Conservation (phyloP, 495 filamentous ascomycete species). For the Acidiella bohemica region DNA sequence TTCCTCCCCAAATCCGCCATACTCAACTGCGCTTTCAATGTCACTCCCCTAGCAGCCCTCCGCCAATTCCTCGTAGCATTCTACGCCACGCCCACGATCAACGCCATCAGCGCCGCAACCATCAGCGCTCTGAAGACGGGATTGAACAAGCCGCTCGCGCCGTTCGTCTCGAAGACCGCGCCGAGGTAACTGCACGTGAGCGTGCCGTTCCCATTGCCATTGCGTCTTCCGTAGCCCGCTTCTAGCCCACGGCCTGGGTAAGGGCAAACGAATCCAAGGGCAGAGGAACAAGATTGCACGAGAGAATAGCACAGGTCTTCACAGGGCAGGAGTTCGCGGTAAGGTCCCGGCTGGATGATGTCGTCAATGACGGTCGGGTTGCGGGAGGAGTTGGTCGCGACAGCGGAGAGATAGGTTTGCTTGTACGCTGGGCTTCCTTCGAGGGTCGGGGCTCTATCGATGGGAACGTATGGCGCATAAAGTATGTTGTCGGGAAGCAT, state of each 20-base stretch:
- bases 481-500: conserved; percentile 32
- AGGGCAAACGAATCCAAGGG: conserved; percentile 68
- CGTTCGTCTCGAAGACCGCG: conserved; percentile 38
- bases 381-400: conserved; percentile 16
- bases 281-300: conserved; percentile 70
- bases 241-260: conserved; percentile 39
- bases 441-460: conserved; percentile 19
- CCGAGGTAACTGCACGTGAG: conserved; percentile 48
- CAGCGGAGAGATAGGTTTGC: conserved; percentile 11
- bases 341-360: conserved; percentile 65
- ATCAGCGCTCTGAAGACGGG: conserved; percentile 1
- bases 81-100: conserved; percentile 10
- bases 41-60: not conserved
- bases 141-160: conserved; percentile 13
- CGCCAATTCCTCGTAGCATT: conserved; percentile 11
- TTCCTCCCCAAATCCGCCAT: not conserved
- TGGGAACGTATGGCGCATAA: conserved; percentile 19
- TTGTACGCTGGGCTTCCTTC: conserved; percentile 11
- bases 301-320: conserved; percentile 70
- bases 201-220: conserved; percentile 28
- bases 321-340: conserved; percentile 85
- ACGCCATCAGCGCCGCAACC: conserved; percentile 2
- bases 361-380: conserved; percentile 44
- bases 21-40: conserved; percentile 1
- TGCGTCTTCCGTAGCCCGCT: conserved; percentile 48